Evolutionary conservation across 2,329 filamentous ascomycete species (phyloP), one percentile per base, ranked within the genome.

Genomic region (Metarhizium sp.): DNA sequence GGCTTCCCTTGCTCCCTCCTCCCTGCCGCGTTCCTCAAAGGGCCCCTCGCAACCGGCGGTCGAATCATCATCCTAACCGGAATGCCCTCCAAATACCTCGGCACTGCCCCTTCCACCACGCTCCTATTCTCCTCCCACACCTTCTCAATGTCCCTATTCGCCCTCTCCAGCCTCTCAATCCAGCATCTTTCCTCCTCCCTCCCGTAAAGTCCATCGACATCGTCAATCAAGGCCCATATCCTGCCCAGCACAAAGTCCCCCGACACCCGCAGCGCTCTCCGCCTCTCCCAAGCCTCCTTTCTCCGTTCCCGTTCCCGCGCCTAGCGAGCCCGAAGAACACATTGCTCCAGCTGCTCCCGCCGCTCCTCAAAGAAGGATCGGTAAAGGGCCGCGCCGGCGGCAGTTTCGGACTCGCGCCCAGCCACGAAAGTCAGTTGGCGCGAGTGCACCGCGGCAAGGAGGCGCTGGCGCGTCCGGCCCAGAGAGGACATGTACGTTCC

Each of bases 131-230:
- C 42, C n/a, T 45, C 42, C 42, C 42, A 45, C 16, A 45, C 10
- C 16, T 10, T 11, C 42, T 45, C 42, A 45, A 45, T 45, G 18
- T 45, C 42, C 42, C 42, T 20, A 6, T 45, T 45, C 42, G 16
- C 42, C 42, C 42, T 45, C 42, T 45, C 42, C 42, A 45, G 8
- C 47, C 56, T 53, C 3, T 14, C 36, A 2, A 43, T 2, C 56
- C 54, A 58, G 3, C 45, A 32, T 3, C 48, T 34, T 10, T 55
- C 32, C 14, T 45, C n/a, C 25, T 58, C 56, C 29, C 25, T 50
- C 16, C 42, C 42, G 16, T 45, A 45, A 18, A 45, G 6, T 16
- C 16, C 42, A 45, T 45, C 16, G 8, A 45, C 29, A 36, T 25
- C 0, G 47, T 43, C 34, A 50, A 52, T 7, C 25, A 40, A 50